phyloP scores from a whole-genome alignment of 1,284 basidiomycete genomes.

The Waitea zeae region DNA sequence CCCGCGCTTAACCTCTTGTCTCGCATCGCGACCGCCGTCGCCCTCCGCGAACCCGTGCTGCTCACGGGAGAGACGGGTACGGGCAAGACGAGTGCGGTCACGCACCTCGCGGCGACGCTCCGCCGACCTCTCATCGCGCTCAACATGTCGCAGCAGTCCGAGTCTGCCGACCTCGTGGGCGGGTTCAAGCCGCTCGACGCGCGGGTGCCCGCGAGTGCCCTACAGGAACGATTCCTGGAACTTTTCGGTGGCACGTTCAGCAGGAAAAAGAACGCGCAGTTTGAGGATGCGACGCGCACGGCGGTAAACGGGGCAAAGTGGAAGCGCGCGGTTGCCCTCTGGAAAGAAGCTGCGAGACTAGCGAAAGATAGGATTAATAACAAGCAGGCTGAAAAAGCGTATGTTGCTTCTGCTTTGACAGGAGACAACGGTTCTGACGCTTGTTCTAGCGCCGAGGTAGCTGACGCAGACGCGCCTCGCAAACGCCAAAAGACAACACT shows the following conservation, averaged over 20 bases:
- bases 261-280: slow-evolving; percentile 78
- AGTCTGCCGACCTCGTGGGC: slow-evolving; percentile 87
- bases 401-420: not conserved
- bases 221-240: slow-evolving; percentile 69
- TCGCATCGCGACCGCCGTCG: slow-evolving; percentile 62
- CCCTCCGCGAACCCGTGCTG: slow-evolving; percentile 71
- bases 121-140: slow-evolving; percentile 70
- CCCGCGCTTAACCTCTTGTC: slow-evolving; percentile 75
- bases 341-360: slow-evolving; percentile 64
- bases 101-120: slow-evolving; percentile 74
- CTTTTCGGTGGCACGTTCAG: slow-evolving; percentile 86
- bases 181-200: slow-evolving; percentile 93
- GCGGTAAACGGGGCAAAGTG: slow-evolving; percentile 76
- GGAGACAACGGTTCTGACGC: not conserved
- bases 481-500: slow-evolving; percentile 51
- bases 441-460: slow-evolving; percentile 5
- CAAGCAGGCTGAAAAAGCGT: too few species aligned
- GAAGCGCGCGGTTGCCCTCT: slow-evolving; percentile 71
- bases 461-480: slow-evolving; percentile 31
- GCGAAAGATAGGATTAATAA: slow-evolving; percentile 45
- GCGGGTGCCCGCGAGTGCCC: slow-evolving; percentile 53
- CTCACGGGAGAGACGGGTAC: slow-evolving; percentile 98
- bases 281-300: slow-evolving; percentile 72
- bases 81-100: slow-evolving; percentile 90
- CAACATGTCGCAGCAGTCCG: slow-evolving; percentile 95